Evolutionary conservation across 257 asterid species (phyloP), one percentile per base, ranked within the genome.

Genomic region (Misopates orontium): DNA sequence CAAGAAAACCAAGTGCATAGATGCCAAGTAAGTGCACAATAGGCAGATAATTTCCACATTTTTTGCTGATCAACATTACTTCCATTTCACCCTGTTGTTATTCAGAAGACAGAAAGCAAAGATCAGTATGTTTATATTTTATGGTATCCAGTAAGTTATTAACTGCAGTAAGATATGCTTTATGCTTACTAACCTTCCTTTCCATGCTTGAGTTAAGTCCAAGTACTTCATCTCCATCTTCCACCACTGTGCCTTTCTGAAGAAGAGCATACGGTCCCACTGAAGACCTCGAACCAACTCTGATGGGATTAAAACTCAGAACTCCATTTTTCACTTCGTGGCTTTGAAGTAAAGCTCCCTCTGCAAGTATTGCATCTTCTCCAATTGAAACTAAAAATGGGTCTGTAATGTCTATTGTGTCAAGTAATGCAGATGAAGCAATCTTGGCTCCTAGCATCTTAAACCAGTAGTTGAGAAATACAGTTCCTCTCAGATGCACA

Each of bases 401-500:
- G 71, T 88, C 95, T 0, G 95, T 82, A 47, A 88, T 85, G 69
- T 88, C 89, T 2, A 65, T 48, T 0, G 89, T 80, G 31, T 85
- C 91, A 16, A 88, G 60, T 18, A 88, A 39, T 39, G 79, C 85
- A 45, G 87, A 77, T n/a, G 83, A 73, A 42, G 80, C 74, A 39
- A 88, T 50, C 68, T 78, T 84, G 9, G 86, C 91, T 65, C 96
- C 89, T 0, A 88, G 68, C 80, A 85, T 85, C 71, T 68, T 66
- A 51, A 80, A 83, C 96, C 91, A 85, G 58, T 79, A 78, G 48
- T 80, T 88, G 58, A 88, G 21, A 73, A 80, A 88, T 39, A 88
- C 86, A 15, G 96, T 88, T 64, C 95, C 95, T 73, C 84, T 84
- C 74, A 84, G 67, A 69, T 84, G 91, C 40, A 79, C 80, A 19